These are phyloP conservation scores for Claviceps sp. DNA, from an alignment of 2,329 filamentous ascomycete genomes.

Conservation along the genomic window DNA sequence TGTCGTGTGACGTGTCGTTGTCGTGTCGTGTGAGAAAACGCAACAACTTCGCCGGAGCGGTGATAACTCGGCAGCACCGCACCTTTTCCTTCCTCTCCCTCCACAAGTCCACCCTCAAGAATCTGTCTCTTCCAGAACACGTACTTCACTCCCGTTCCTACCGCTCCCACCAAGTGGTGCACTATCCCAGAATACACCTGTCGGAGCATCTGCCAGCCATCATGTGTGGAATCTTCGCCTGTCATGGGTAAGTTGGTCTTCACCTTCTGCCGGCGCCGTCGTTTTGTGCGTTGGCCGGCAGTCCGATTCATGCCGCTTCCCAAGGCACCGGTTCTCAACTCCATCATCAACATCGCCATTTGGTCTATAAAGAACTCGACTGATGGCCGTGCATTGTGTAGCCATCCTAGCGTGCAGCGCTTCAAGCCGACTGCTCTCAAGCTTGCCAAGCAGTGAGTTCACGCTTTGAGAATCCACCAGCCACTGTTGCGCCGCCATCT, in stretches of 20 bases:
- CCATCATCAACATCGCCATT: slow-evolving; percentile 14
- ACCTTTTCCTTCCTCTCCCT: no score
- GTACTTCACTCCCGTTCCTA: no score
- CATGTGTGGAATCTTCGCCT: slow-evolving; percentile 97
- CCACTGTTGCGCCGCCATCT: slow-evolving; percentile 1
- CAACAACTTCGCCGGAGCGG: no score
- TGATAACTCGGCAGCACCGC: no score
- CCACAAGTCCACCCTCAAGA: no score
- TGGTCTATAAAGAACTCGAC: slow-evolving; percentile 1
- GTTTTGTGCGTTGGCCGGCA: slow-evolving; percentile 15
- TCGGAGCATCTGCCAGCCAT: slow-evolving; percentile 25
- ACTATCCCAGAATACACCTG: no score
- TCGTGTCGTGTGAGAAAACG: no score
- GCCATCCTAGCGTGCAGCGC: slow-evolving; percentile 85
- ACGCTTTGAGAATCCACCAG: neutral
- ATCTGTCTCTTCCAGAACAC: no score
- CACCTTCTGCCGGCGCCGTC: neutral
- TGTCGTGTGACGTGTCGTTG: no score
- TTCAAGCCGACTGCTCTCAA: slow-evolving; percentile 93
- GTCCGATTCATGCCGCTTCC: slow-evolving; percentile 7
- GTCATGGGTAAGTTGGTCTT: slow-evolving; percentile 57
- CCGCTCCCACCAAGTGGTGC: no score
- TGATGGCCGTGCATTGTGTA: slow-evolving; percentile 16
- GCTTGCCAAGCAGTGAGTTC: slow-evolving; percentile 80
- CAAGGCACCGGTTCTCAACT: slow-evolving; percentile 11